A percentile compares a stretch with the other conserved stretches of the same genome.
Evolutionary conservation across 345 rosid species (phyloP).

Genomic region (Corchorus olitorius): DNA sequence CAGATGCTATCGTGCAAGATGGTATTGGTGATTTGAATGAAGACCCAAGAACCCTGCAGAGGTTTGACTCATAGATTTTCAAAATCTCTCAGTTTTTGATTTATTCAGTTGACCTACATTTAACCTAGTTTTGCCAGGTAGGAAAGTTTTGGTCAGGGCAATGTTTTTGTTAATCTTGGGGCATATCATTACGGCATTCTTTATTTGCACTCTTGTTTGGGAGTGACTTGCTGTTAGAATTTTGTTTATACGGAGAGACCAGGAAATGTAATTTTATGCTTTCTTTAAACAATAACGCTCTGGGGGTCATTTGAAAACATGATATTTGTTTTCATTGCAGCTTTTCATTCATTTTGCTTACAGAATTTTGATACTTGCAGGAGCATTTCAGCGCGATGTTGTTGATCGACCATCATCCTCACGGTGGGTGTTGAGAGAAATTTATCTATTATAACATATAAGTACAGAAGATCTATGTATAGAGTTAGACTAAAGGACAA

Average conservation of each 20-base stretch:
- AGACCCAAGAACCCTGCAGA: constrained; percentile 34
- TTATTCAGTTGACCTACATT: not conserved
- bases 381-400: constrained; percentile 9
- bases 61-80: constrained; percentile 32
- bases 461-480: not conserved
- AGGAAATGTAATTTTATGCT: no score
- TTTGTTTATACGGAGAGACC: no score
- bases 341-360: not conserved
- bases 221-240: no score
- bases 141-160: not conserved
- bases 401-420: not conserved
- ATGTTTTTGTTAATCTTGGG: not conserved
- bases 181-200: not conserved
- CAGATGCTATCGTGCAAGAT: constrained; percentile 26
- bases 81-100: no score
- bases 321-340: no score
- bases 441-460: not conserved
- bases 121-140: not conserved
- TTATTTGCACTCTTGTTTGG: no score
- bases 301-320: no score
- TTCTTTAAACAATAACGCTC: no score
- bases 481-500: not conserved
- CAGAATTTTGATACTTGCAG: constrained; percentile 1
- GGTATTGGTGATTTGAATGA: constrained; percentile 31
- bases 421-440: not conserved